These are phyloP conservation scores for Taiozyma onychis DNA, from an alignment of 1,139 yeast species.

Conservation along the genomic window DNA sequence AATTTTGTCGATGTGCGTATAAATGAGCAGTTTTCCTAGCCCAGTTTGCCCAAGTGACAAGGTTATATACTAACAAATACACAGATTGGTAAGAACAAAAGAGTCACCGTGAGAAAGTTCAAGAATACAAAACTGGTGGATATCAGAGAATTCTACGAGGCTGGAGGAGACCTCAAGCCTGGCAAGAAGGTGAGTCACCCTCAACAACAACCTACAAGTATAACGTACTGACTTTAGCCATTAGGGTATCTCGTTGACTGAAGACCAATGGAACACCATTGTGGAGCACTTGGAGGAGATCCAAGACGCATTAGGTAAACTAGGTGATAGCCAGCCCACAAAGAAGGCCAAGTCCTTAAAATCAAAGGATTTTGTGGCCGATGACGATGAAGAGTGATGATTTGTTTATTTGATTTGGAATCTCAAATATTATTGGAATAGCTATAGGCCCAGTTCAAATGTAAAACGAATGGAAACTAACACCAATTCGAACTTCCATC, in stretches of 20 bases:
- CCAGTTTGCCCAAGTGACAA: no score
- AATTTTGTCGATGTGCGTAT: constrained; percentile 12
- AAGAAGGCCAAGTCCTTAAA: constrained; percentile 7
- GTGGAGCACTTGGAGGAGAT: constrained; percentile 49
- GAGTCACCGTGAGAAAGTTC: constrained; percentile 66
- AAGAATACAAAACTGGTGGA: constrained; percentile 64
- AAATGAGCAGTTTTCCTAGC: not conserved
- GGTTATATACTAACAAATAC: constrained; percentile 1
- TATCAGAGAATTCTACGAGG: constrained; percentile 76
- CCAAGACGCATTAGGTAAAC: constrained; percentile 48
- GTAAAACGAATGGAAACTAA: no score
- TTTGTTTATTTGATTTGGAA: not conserved
- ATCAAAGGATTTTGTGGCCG: not conserved
- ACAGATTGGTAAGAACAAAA: constrained; percentile 60
- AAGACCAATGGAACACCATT: constrained; percentile 59
- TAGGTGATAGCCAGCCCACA: constrained; percentile 30
- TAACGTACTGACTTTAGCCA: not conserved
- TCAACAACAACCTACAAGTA: not conserved
- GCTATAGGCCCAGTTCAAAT: no score
- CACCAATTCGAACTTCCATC: no score
- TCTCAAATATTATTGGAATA: no score
- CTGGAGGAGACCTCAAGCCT: constrained; percentile 56
- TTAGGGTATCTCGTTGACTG: constrained; percentile 69
- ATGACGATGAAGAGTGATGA: constrained; percentile 1
- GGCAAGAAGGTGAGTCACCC: constrained; percentile 50